Conservation (phyloP, 306 rosid genomes). For the Cucumis hystrix region DNA sequence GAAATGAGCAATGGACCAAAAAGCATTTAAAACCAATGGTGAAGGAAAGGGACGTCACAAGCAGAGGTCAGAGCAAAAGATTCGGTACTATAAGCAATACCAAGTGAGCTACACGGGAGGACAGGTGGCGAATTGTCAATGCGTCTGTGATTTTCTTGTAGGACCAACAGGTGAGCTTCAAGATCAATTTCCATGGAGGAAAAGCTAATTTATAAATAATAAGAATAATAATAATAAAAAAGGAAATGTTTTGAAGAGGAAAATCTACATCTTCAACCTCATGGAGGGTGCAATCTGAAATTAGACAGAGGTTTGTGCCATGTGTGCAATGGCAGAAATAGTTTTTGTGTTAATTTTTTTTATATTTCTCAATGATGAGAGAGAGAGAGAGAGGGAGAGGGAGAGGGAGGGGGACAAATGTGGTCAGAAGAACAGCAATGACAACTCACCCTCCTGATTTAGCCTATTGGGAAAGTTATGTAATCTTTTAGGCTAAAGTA, state of each 20-base stretch:
- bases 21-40: slow-evolving; percentile 18
- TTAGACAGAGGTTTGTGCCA: slow-evolving; percentile 13
- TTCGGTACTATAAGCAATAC: slow-evolving; percentile 11
- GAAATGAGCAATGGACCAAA: slow-evolving; percentile 12
- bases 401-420: neutral
- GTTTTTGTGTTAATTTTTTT: neutral
- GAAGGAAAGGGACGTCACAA: slow-evolving; percentile 15
- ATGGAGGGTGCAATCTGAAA: slow-evolving; percentile 13
- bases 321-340: slow-evolving; percentile 4
- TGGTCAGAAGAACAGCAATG: neutral
- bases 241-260: neutral
- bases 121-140: slow-evolving; percentile 23
- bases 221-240: too few species aligned
- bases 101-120: neutral
- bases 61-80: slow-evolving; percentile 9
- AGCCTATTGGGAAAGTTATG: neutral
- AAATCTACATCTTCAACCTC: slow-evolving; percentile 12
- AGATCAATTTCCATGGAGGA: neutral
- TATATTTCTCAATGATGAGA: slow-evolving; percentile 18
- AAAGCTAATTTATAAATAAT: neutral
- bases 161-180: slow-evolving; percentile 11
- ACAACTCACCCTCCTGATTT: slow-evolving; percentile 11
- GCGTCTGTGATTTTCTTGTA: neutral
- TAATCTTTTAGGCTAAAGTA: neutral
- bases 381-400: neutral